A percentile compares a stretch with the other conserved stretches of the same genome.
Evolutionary conservation across 495 filamentous ascomycete species (phyloP).

Genomic region (Aspergillus ellipticus): DNA sequence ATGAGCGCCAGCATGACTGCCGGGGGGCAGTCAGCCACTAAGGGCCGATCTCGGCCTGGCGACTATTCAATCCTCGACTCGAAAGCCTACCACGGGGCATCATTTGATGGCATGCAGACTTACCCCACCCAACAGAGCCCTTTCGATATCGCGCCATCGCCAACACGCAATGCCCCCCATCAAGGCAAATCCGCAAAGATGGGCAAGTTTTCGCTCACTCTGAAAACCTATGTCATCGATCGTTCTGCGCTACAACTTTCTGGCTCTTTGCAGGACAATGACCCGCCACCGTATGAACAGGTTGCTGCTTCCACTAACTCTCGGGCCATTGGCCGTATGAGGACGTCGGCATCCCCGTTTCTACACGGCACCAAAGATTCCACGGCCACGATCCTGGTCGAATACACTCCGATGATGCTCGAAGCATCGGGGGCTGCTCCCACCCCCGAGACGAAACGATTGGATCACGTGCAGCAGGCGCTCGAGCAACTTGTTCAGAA

Average conservation of each 20-base stretch:
- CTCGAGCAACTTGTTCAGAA: slow-evolving; percentile 46
- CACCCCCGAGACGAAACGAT: slow-evolving; percentile 23
- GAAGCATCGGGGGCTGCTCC: slow-evolving; percentile 29
- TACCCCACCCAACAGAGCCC: slow-evolving; percentile 19
- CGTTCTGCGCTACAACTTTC: slow-evolving; percentile 42
- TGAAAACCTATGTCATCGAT: slow-evolving; percentile 37
- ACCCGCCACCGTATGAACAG: slow-evolving; percentile 45
- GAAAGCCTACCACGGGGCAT: slow-evolving; percentile 25
- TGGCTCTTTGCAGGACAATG: slow-evolving; percentile 40
- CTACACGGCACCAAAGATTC: slow-evolving; percentile 34
- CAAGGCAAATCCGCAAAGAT: slow-evolving; percentile 15
- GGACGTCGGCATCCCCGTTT: slow-evolving; percentile 37
- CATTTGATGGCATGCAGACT: slow-evolving; percentile 32
- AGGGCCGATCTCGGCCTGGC: slow-evolving; percentile 21
- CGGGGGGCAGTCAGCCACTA: slow-evolving; percentile 25
- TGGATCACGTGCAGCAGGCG: slow-evolving; percentile 40
- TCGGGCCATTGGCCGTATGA: slow-evolving; percentile 44
- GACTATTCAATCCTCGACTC: slow-evolving; percentile 16
- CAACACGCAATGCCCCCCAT: slow-evolving; percentile 19
- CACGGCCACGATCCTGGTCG: slow-evolving; percentile 41
- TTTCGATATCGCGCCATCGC: slow-evolving; percentile 19
- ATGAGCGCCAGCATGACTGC: slow-evolving; percentile 42
- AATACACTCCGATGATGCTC: slow-evolving; percentile 45
- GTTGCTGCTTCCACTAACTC: slow-evolving; percentile 44
- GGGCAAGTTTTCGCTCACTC: slow-evolving; percentile 13